Conservation (phyloP, 257 asterid species). For the Nicotiana otophora region DNA sequence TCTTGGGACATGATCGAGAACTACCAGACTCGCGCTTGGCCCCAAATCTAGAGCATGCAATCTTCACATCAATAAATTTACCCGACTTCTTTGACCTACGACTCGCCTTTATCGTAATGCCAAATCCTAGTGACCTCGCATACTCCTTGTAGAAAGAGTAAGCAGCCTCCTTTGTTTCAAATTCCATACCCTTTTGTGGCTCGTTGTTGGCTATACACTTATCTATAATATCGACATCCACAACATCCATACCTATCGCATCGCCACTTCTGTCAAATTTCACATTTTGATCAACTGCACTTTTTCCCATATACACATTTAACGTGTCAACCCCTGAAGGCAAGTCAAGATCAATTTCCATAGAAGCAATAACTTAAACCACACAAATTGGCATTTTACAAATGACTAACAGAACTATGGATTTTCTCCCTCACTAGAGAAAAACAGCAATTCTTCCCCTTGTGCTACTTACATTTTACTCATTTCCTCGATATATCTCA, state of each 20-base stretch:
- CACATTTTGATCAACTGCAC: neutral
- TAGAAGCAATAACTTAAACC: slow-evolving; percentile 7
- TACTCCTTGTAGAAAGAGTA: slow-evolving; percentile 44
- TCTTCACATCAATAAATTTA: slow-evolving; percentile 47
- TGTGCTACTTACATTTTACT: too few relatives aligned
- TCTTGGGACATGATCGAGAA: slow-evolving; percentile 32
- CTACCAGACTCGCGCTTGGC: slow-evolving; percentile 25
- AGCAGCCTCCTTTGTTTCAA: slow-evolving; percentile 46
- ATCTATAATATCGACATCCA: neutral
- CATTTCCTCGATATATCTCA: neutral
- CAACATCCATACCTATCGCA: slow-evolving; percentile 17
- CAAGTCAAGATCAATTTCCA: slow-evolving; percentile 31
- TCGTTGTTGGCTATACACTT: slow-evolving; percentile 6
- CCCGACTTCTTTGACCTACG: slow-evolving; percentile 47
- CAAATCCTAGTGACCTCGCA: slow-evolving; percentile 43
- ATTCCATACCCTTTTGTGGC: slow-evolving; percentile 40
- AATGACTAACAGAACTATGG: neutral
- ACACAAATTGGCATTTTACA: neutral
- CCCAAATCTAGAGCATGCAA: slow-evolving; percentile 48
- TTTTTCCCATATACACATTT: neutral
- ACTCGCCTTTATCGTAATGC: slow-evolving; percentile 51
- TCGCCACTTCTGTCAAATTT: neutral
- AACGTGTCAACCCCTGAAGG: slow-evolving; percentile 9
- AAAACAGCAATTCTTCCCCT: neutral
- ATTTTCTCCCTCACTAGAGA: neutral